A percentile compares a stretch with the other conserved stretches of the same genome.
Evolutionary conservation across 83 land plant species (phyloP).

Genomic region (Picea mariana): DNA sequence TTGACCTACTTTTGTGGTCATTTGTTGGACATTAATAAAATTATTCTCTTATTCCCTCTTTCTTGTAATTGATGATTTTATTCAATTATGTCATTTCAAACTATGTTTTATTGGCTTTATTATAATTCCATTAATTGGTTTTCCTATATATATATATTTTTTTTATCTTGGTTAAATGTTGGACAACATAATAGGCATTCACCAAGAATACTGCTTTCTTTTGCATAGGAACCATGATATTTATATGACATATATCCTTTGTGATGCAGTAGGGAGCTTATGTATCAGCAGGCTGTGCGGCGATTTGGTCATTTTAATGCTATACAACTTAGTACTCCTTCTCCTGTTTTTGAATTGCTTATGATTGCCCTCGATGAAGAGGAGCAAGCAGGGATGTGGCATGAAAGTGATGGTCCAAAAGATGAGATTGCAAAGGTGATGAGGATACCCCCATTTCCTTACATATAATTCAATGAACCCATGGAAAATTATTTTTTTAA

Average conservation of each 20-base stretch:
- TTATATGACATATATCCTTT: not conserved
- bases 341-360: slow-evolving; percentile 68
- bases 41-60: too few species aligned
- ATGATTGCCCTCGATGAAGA: slow-evolving; percentile 89
- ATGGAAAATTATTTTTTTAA: not conserved
- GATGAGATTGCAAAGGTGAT: slow-evolving; percentile 83
- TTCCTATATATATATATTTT: too few species aligned
- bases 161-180: too few species aligned
- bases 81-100: too few species aligned
- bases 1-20: too few species aligned
- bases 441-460: slow-evolving; percentile 12
- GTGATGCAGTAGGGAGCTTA: slow-evolving; percentile 89
- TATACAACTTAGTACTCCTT: slow-evolving; percentile 84
- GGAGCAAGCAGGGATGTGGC: slow-evolving; percentile 52
- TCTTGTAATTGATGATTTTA: too few species aligned
- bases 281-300: slow-evolving; percentile 93
- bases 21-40: too few species aligned
- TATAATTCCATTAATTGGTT: too few species aligned
- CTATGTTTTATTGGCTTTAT: too few species aligned
- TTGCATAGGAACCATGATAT: too few species aligned
- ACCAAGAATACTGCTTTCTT: too few species aligned
- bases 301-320: slow-evolving; percentile 92
- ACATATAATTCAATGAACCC: not conserved
- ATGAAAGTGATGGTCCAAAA: slow-evolving; percentile 78
- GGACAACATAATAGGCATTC: too few species aligned